Base-by-base conservation (phyloP, 345 rosid species). In the Camelina hispida region DNA sequence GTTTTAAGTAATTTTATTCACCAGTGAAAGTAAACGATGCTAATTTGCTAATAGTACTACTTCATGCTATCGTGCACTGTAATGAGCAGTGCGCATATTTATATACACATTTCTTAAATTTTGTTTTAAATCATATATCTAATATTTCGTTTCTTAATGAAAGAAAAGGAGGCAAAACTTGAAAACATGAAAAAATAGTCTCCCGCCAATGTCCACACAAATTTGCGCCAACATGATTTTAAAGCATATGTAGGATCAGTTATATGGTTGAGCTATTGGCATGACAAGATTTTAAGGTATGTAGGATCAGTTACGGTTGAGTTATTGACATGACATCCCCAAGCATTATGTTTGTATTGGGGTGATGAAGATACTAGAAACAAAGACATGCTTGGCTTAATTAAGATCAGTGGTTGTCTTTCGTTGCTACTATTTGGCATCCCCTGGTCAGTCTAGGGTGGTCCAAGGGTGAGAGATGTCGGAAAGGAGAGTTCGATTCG, bases 51-150 rank as follows among this genome's bases (percentile, higher is more conserved):
- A 71, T 66, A 65, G 56, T 57, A 57, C 54, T 42, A 34, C 47
- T 71, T 48, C 15, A 28, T 77, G 77, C 81, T 78, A 78, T 78
- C 73, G 73, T 72, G 77, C 81, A 64, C 79, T 44, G 64, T 75
- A 43, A 52, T 75, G 69, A 58, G 12, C 55, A 64, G 67, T 77
- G 9, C 77, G 68, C 72, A 69, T 76, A 53, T 62, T 34, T 65
- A 20, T 48, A 20, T 18, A 38, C 11, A 37, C 2, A 37, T 37
- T 9, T 2, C 0, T 28, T 28, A 3, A 28, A 28, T 28, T 10
- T 43, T 61, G 6, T 2, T 50, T 38, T 18, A 23, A n/a, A 67
- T 22, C 42, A 50, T 66, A 37, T 64, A 47, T 64, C 17, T 37
- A 46, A 66, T 16, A 40, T 56, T 28, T 47, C 34, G 3, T 25